Conservation (phyloP, 1,284 basidiomycete genomes). For the Grifola frondosa region DNA sequence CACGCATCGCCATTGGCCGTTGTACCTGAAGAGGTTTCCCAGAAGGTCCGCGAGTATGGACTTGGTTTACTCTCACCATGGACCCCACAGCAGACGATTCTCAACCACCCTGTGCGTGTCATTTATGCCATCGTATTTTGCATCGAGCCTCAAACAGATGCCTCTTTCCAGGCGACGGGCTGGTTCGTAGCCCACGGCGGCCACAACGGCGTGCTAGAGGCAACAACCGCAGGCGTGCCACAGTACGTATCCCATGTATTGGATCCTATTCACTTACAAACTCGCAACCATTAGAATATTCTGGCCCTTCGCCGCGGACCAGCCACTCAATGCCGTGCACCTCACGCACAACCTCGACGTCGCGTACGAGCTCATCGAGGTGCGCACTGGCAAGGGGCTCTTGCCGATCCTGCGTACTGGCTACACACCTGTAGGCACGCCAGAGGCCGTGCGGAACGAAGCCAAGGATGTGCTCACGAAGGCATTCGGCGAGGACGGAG, state of each 20-base stretch:
- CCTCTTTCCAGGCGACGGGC: conserved; percentile 17
- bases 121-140: not conserved
- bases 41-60: conserved; percentile 13
- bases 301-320: conserved; percentile 27
- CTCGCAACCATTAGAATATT: conserved; percentile 6
- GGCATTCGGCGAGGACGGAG: conserved; percentile 19
- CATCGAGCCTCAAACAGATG: not conserved
- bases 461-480: conserved; percentile 12
- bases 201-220: conserved; percentile 22
- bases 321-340: conserved; percentile 25
- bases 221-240: conserved; percentile 17
- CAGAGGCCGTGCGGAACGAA: conserved; percentile 18
- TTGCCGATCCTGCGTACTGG: conserved; percentile 17
- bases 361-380: conserved; percentile 27
- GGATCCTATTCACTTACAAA: not conserved
- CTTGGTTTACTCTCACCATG: conserved; percentile 18
- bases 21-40: conserved; percentile 13
- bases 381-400: conserved; percentile 19
- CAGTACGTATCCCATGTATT: conserved; percentile 8
- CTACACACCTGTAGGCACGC: conserved; percentile 15
- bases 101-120: conserved; percentile 20
- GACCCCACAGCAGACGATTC: conserved; percentile 23
- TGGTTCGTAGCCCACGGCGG: conserved; percentile 26
- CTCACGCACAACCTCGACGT: conserved; percentile 19
- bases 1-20: conserved; percentile 13